Conservation (phyloP, 257 asterid genomes). For the Solanum bulbocastanum region DNA sequence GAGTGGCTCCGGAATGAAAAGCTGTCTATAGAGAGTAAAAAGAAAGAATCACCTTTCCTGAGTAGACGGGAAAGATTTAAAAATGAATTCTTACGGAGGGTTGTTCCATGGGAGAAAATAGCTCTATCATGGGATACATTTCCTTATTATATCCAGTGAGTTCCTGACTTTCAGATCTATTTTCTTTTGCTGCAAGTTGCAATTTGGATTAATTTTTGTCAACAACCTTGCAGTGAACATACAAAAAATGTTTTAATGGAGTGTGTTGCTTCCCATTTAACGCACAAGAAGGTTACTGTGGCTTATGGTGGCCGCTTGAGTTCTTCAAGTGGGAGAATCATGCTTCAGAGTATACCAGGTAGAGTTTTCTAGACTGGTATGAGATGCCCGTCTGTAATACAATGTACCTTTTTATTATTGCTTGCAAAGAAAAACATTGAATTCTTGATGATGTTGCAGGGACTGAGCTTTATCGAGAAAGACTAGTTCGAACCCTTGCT, state of each 20-base stretch:
- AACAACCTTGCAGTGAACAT: conserved; percentile 47
- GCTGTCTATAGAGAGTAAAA: conserved; percentile 68
- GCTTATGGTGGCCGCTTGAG: conserved; percentile 66
- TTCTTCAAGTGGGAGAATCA: conserved; percentile 84
- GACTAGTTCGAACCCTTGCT: conserved; percentile 95
- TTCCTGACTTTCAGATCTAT: conserved; percentile 2
- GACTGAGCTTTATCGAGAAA: conserved; percentile 88
- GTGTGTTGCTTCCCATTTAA: conserved; percentile 84
- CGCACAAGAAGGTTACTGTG: conserved; percentile 52
- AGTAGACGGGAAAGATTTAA: conserved; percentile 61
- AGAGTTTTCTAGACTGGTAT: neutral
- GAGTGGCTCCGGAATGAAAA: conserved; percentile 88
- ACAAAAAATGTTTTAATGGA: conserved; percentile 72
- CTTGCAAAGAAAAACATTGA: conserved; percentile 8
- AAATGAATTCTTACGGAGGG: conserved; percentile 70
- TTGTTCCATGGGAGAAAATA: conserved; percentile 92
- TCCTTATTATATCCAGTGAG: conserved; percentile 85
- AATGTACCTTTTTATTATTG: neutral
- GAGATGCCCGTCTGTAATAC: neutral
- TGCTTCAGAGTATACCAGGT: conserved; percentile 91
- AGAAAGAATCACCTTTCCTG: conserved; percentile 81
- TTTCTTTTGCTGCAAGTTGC: neutral
- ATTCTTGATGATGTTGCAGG: conserved; percentile 36
- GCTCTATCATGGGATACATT: conserved; percentile 88
- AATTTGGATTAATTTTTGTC: neutral